Percentiles rank a stretch among this genome's conserved stretches.
Conservation (phyloP, 306 rosid genomes). For the Cucurbita maxima region DNA sequence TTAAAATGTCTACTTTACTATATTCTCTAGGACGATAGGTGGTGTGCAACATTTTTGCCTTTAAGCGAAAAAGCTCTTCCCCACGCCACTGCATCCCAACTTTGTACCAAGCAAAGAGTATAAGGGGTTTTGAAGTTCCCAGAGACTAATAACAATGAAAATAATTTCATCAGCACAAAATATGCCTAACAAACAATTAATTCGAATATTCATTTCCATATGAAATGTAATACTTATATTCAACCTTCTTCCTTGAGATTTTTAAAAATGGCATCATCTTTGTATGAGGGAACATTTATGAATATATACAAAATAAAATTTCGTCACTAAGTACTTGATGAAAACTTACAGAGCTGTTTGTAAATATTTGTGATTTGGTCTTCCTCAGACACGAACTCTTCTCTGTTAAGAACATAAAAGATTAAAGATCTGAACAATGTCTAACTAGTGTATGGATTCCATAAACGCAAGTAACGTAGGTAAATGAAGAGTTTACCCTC, state of each 20-base stretch:
- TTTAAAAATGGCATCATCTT: neutral
- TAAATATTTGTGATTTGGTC: constrained; percentile 71
- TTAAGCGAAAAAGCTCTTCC: too few species aligned
- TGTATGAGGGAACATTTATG: neutral
- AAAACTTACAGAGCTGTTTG: constrained; percentile 82
- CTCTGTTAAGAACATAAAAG: constrained; percentile 27
- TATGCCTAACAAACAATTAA: neutral
- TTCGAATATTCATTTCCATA: neutral
- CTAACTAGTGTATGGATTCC: neutral
- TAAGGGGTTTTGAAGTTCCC: too few species aligned
- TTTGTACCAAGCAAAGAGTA: too few species aligned
- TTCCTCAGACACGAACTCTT: constrained; percentile 58
- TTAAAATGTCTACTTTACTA: neutral
- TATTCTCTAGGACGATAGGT: too few species aligned
- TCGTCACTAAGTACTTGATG: neutral
- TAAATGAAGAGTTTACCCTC: constrained; percentile 33
- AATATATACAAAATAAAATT: neutral
- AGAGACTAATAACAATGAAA: neutral
- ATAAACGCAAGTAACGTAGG: neutral
- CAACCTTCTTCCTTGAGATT: neutral
- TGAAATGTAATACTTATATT: neutral
- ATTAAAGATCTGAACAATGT: constrained; percentile 2
- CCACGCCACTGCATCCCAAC: too few species aligned
- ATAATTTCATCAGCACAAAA: neutral
- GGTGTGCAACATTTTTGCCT: too few species aligned